Evolutionary conservation across 225 moss, liverwort and hornwort species (phyloP).

Genomic region (Bryoerythrophyllum caledonicum): DNA sequence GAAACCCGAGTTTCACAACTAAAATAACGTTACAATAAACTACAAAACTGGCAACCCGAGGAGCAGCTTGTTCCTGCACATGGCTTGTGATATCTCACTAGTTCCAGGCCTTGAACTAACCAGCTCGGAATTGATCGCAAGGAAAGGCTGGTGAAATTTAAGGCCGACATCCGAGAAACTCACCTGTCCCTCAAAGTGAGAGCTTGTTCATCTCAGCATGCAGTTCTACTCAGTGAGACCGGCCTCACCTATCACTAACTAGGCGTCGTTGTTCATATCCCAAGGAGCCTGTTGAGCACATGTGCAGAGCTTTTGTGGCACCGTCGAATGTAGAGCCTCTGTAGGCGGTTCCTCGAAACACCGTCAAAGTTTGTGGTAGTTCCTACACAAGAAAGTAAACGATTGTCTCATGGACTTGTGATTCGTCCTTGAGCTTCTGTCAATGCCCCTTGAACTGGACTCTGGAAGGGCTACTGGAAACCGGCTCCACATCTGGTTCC

Average conservation of each 20-base stretch:
- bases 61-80: background rate
- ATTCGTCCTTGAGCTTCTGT: background rate
- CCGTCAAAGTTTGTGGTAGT: background rate
- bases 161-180: background rate
- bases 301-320: background rate
- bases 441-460: constrained; percentile 26
- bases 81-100: background rate
- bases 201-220: background rate
- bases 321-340: background rate
- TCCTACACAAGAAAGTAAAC: background rate
- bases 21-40: constrained; percentile 26
- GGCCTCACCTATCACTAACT: constrained; percentile 12
- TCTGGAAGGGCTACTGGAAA: constrained; percentile 17
- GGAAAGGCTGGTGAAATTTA: background rate
- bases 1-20: background rate
- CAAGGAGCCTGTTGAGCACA: constrained; percentile 4
- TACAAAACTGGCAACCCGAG: constrained; percentile 22
- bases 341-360: background rate
- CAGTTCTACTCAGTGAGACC: too few species aligned
- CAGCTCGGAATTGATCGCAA: background rate
- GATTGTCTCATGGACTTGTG: background rate
- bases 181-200: too few species aligned
- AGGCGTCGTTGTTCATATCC: background rate
- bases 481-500: constrained; percentile 30
- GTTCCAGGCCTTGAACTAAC: background rate